Conservation (phyloP, 192 early-diverging fungal genomes). For the Obelidium mucronatum region DNA sequence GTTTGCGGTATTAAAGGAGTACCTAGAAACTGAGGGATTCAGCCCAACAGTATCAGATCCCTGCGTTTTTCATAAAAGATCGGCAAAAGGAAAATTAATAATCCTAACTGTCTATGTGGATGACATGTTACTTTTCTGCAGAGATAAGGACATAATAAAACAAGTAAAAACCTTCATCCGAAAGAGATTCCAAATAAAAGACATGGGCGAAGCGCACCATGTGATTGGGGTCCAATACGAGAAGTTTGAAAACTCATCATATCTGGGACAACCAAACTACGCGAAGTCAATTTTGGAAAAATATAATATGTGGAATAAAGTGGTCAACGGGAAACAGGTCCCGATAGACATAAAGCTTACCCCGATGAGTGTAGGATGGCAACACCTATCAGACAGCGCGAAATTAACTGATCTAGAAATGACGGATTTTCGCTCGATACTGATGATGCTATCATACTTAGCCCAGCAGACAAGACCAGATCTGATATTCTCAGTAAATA, state of each 20-base stretch:
- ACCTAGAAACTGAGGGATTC: constrained; percentile 2
- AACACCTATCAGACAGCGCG: not conserved
- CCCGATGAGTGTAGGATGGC: constrained; percentile 5
- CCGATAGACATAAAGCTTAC: constrained; percentile 1
- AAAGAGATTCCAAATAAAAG: constrained; percentile 12
- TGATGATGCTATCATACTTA: not conserved
- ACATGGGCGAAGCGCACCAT: constrained; percentile 12
- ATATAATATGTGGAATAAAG: constrained; percentile 13
- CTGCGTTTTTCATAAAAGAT: constrained; percentile 12
- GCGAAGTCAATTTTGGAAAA: not conserved
- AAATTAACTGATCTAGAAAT: no score
- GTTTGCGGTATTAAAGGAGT: not conserved
- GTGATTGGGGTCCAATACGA: constrained; percentile 14
- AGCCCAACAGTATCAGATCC: constrained; percentile 3
- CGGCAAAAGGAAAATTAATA: not conserved
- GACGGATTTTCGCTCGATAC: not conserved
- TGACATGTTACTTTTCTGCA: constrained; percentile 14
- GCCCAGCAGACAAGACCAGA: not conserved
- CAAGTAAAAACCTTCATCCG: not conserved
- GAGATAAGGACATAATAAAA: not conserved
- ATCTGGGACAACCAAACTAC: constrained; percentile 5
- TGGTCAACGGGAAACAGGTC: constrained; percentile 3
- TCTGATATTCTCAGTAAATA: not conserved
- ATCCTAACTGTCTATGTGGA: constrained; percentile 25
- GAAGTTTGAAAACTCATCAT: not conserved